phyloP scores from a whole-genome alignment of 176 grass and related monocot species.

The sorghum (Sorghum bicolor) region DNA sequence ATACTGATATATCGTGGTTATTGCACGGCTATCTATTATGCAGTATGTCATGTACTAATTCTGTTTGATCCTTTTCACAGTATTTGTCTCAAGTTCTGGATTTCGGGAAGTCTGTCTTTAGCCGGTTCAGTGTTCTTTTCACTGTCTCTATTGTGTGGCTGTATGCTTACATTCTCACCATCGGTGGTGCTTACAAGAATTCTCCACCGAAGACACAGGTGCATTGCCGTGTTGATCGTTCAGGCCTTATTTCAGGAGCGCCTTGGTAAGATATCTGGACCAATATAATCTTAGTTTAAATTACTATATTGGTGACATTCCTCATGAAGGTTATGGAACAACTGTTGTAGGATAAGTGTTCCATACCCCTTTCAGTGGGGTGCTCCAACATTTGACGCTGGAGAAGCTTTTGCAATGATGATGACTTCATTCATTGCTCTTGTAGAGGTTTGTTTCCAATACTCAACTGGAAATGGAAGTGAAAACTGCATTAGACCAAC shows the following conservation, averaged over 20 bases:
- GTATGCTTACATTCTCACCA: conserved; percentile 82
- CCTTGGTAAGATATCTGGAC: conserved; percentile 58
- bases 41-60: not conserved
- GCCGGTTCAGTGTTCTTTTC: conserved; percentile 76
- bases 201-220: conserved; percentile 62
- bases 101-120: conserved; percentile 50
- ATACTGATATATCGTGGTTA: conserved; percentile 26
- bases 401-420: conserved; percentile 99
- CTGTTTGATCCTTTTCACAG: conserved; percentile 34
- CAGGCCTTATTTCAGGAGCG: conserved; percentile 72
- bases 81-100: conserved; percentile 62
- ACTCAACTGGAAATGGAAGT: not conserved
- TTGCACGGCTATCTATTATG: not conserved
- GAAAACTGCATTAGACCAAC: not conserved
- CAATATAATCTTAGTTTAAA: not conserved
- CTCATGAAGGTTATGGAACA: conserved; percentile 6
- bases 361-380: conserved; percentile 99
- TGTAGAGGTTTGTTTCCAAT: conserved; percentile 65
- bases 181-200: conserved; percentile 83
- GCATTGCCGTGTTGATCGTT: conserved; percentile 88
- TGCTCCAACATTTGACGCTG: conserved; percentile 86
- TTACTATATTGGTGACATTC: not conserved
- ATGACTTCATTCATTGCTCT: conserved; percentile 76
- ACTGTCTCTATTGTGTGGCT: conserved; percentile 83
- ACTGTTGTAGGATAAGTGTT: conserved; percentile 66